Base-by-base conservation (phyloP, 805 yeast species). In the Teunomyces gatunensis region DNA sequence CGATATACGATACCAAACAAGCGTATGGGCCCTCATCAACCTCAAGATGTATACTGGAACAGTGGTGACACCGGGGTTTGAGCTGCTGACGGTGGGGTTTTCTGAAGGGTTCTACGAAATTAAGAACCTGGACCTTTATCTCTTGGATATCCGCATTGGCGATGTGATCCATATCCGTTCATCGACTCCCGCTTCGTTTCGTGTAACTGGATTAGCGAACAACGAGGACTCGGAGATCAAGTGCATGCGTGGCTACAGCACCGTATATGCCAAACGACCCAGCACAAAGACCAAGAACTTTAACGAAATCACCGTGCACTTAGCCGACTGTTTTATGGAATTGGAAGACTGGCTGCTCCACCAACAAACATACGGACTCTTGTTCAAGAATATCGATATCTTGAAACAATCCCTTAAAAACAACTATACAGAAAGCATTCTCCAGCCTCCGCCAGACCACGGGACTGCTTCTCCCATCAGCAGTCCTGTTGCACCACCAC, bases 221-320 rank as follows among this genome's bases (percentile, higher is more conserved):
- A 48, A 54, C 1, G 56, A 61, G 6, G 51, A 50, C 6, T 54
- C 60, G 13, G 52, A 53, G 0, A 73, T 84, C 5, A 62, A 71
- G 42, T 84, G 89, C 57, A 69, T 81, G 47, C 67, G 89, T 52
- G 90, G 90, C 0, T 84, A 69, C 55, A 82, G 83, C 56, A 66
- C 73, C 0, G 77, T 81, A 2, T 64, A 67, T 51, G 62, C 73
- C 5, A 67, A 57, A 49, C 52, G 61, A 55, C 56, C 41, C 18
- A 54, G 48, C 20, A 47, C 37, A 33, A 53, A 51, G 40, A 47
- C 23, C n/a, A 50, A 46, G 43, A 47, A 35, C 4, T 17, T 18
- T n/a, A 17, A 17, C 25, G 62, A 58, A 30, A 17, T 53, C 25
- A 28, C 41, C n/a, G 64, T 67, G 1, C 55, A 61, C 1, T 46